Base-by-base conservation (phyloP, 163 green algal genomes). In the Chlamydomonas reinhardtii region DNA sequence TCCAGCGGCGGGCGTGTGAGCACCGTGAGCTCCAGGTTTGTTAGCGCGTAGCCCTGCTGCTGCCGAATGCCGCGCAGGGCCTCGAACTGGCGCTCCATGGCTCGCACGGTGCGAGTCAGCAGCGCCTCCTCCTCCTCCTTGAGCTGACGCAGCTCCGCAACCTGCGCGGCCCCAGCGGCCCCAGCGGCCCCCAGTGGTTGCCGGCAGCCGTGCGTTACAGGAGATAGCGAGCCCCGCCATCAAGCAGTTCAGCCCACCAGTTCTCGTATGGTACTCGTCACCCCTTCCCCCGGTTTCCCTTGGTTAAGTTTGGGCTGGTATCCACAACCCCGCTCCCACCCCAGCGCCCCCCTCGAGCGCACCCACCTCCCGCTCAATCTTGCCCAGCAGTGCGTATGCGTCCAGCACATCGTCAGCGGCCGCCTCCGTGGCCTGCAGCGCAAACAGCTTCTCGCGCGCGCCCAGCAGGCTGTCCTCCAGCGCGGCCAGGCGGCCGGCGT, bases 111-210 rank as follows among this genome's bases (percentile, higher is more conserved):
- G 48, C 27, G 37, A 17, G 66, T 69, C 37, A 91, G 81, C 27
- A 84, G 62, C 37, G 35, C 54, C 69, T 94, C 88, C 86, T 95
- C 92, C 77, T 95, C 92, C 82, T 95, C 92, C 74, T 90, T 91
- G 25, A 95, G 89, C 92, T 95, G 92, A 54, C 92, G 83, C 48
- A 90, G 88, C 85, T 95, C 92, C 9, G 89, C 92, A 0, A 95
- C 92, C 85, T 95, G 89, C 2, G 48, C 35, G 27, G 73, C 39
- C 1, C 4, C 2, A 2, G 29, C 34, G 27, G 74, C 31, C 14
- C 2, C 29, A 39, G 43, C 8, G 43, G 43, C 43, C 43, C n/a
- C n/a, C n/a, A n/a, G n/a, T n/a, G n/a, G n/a, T n/a, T n/a, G n/a
- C n/a, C n/a, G n/a, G n/a, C n/a, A n/a, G n/a, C n/a, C n/a, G n/a